These are phyloP conservation scores for Corymbia citriodora DNA, from an alignment of 441 rosid species.

Conservation along the genomic window DNA sequence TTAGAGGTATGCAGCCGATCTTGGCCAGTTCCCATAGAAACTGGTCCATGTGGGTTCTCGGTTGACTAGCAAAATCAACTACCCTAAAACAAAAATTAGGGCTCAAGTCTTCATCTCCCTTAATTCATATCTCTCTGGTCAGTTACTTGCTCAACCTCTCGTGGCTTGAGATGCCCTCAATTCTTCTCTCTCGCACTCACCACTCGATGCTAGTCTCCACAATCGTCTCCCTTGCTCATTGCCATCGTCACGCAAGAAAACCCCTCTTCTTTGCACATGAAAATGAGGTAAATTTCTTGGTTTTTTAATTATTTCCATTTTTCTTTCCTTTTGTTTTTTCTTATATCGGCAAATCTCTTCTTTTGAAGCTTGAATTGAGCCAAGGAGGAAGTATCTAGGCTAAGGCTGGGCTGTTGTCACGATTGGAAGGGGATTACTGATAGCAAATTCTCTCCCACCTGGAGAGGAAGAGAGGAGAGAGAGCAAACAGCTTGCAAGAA, in stretches of 20 bases:
- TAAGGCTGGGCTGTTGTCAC: neutral
- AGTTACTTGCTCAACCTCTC: neutral
- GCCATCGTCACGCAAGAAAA: neutral
- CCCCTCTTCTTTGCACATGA: neutral
- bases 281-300: neutral
- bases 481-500: neutral
- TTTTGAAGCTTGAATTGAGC: neutral
- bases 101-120: neutral
- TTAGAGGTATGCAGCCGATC: neutral
- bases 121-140: neutral
- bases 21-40: too few species aligned
- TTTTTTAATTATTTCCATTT: neutral
- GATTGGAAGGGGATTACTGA: neutral
- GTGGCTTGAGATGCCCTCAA: neutral
- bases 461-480: neutral
- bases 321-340: neutral
- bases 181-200: neutral
- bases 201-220: rapidly evolving
- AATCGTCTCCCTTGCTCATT: neutral
- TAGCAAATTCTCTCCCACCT: neutral
- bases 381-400: neutral
- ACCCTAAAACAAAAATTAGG: neutral
- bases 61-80: neutral
- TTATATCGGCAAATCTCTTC: neutral
- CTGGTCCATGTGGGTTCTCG: too few species aligned